Percentiles rank a stretch among this genome's conserved stretches.
Conservation (phyloP, 2,329 filamentous ascomycete species). For the Colletotrichum chrysophilum region DNA sequence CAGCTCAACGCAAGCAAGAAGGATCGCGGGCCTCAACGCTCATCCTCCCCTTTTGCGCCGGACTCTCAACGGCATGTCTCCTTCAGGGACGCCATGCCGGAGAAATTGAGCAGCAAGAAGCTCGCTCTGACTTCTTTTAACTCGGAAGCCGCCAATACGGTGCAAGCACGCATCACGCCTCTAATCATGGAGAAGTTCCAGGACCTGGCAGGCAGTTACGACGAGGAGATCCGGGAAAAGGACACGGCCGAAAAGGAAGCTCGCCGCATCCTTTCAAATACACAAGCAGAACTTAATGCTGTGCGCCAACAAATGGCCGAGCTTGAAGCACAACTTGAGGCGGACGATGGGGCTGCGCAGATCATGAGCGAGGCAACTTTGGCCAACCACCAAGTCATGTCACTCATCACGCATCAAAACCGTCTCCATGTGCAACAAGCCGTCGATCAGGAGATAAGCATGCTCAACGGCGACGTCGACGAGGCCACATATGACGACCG, state of each 20-base stretch:
- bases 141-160: constrained; percentile 70
- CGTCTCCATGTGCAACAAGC: constrained; percentile 56
- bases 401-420: constrained; percentile 57
- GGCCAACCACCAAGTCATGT: constrained; percentile 53
- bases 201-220: constrained; percentile 72
- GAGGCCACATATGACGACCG: constrained; percentile 60
- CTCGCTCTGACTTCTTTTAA: constrained; percentile 48
- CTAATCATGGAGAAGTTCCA: constrained; percentile 76
- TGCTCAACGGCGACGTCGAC: constrained; percentile 48
- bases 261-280: constrained; percentile 67
- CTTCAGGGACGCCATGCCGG: constrained; percentile 55
- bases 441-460: constrained; percentile 55
- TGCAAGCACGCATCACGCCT: constrained; percentile 72
- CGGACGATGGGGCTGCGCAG: constrained; percentile 58
- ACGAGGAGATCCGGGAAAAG: constrained; percentile 78
- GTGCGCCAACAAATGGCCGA: constrained; percentile 65
- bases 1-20: constrained; percentile 73
- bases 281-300: constrained; percentile 69
- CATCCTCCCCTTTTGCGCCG: constrained; percentile 74
- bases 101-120: constrained; percentile 44
- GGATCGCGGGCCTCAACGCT: constrained; percentile 71
- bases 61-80: constrained; percentile 63
- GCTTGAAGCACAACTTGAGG: constrained; percentile 59
- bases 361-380: constrained; percentile 56
- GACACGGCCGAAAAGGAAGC: constrained; percentile 73